Conservation (phyloP, 2,329 filamentous ascomycete species). For the Tolypocladium tropicale region DNA sequence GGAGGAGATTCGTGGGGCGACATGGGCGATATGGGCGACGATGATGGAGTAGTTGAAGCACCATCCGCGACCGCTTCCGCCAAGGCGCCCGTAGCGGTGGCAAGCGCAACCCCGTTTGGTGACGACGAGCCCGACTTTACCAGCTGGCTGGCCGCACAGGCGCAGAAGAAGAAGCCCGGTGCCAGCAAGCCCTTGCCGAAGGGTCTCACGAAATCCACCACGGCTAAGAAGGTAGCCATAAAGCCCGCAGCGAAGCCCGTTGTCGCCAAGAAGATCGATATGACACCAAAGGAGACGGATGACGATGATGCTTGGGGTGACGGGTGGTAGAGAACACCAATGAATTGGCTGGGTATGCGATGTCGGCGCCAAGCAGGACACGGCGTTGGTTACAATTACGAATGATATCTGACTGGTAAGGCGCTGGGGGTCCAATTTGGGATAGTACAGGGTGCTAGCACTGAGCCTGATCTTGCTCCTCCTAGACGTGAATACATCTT, state of each 20-base stretch:
- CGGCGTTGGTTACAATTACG: neutral
- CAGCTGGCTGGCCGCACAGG: constrained; percentile 84
- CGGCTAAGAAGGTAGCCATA: constrained; percentile 28
- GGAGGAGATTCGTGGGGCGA: constrained; percentile 70
- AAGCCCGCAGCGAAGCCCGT: constrained; percentile 35
- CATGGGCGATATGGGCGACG: constrained; percentile 51
- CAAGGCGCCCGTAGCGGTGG: constrained; percentile 20
- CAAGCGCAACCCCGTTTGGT: constrained; percentile 50
- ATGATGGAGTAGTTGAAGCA: constrained; percentile 27
- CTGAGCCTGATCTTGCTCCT: neutral
- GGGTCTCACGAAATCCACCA: constrained; percentile 57
- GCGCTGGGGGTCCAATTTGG: neutral
- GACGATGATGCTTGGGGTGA: constrained; percentile 57
- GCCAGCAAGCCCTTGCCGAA: constrained; percentile 64
- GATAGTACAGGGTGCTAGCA: neutral
- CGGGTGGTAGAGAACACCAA: constrained; percentile 39
- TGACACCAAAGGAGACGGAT: constrained; percentile 50
- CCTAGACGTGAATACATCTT: neutral
- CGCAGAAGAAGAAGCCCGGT: constrained; percentile 64
- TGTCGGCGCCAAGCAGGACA: neutral
- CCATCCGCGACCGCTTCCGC: constrained; percentile 16
- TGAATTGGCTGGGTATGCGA: neutral
- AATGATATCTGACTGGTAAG: neutral
- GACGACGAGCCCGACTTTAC: constrained; percentile 94
- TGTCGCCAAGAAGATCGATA: constrained; percentile 56